Conservation (phyloP, 306 rosid species). For the Morella rubra region DNA sequence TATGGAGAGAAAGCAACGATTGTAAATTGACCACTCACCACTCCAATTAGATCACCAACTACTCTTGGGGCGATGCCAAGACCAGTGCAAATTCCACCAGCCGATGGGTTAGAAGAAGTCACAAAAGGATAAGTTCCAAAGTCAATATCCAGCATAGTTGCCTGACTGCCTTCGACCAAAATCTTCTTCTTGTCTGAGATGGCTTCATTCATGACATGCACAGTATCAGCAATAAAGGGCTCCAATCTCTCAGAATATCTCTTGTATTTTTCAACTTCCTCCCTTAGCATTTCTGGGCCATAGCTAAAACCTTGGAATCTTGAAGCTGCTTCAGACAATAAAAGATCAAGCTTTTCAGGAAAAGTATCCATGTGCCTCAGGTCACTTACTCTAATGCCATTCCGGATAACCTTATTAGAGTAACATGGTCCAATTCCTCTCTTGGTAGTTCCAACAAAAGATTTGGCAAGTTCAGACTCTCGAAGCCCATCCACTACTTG, state of each 20-base stretch:
- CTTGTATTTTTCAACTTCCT: conserved; percentile 87
- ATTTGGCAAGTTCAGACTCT: conserved; percentile 86
- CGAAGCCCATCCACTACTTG: conserved; percentile 88
- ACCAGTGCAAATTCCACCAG: conserved; percentile 97
- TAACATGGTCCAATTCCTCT: conserved; percentile 98
- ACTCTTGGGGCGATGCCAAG: conserved; percentile 94
- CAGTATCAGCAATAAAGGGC: conserved; percentile 82
- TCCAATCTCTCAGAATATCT: conserved; percentile 93
- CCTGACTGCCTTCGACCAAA: conserved; percentile 98
- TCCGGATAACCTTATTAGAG: conserved; percentile 80
- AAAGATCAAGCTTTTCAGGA: conserved; percentile 76
- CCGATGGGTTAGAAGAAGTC: conserved; percentile 97
- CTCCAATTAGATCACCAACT: conserved; percentile 92
- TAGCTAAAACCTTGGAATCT: conserved; percentile 80
- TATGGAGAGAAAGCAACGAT: neutral
- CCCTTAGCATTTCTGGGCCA: conserved; percentile 64
- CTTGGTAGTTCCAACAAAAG: conserved; percentile 95
- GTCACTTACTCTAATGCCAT: conserved; percentile 90
- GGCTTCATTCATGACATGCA: conserved; percentile 76
- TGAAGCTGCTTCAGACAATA: conserved; percentile 68
- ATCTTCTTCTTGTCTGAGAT: conserved; percentile 70
- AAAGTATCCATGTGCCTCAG: conserved; percentile 88
- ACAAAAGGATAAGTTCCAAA: conserved; percentile 98
- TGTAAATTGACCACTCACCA: conserved; percentile 54
- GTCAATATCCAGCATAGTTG: conserved; percentile 93